phyloP scores from a whole-genome alignment of 345 rosid genomes.

The Aethionema arabicum region DNA sequence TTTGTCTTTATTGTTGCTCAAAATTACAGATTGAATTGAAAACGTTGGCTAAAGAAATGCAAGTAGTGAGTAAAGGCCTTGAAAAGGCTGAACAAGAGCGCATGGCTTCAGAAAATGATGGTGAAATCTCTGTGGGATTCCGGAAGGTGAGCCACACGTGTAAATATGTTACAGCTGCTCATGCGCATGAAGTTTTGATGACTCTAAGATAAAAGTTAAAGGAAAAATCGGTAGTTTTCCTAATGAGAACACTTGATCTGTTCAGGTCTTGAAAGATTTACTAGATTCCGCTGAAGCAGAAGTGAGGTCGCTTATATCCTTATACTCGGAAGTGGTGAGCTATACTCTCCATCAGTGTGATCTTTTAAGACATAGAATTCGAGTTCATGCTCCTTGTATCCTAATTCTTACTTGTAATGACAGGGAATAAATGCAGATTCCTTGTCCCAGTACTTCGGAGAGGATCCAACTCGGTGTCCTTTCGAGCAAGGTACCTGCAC shows the following conservation, averaged over 20 bases:
- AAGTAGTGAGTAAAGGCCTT: constrained; percentile 94
- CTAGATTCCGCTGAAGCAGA: constrained; percentile 90
- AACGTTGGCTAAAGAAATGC: constrained; percentile 97
- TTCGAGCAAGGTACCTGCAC: constrained; percentile 82
- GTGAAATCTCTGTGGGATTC: constrained; percentile 76
- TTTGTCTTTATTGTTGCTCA: constrained; percentile 7
- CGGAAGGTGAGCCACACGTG: constrained; percentile 61
- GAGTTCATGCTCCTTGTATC: constrained; percentile 19
- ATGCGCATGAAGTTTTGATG: neutral
- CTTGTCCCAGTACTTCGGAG: constrained; percentile 89
- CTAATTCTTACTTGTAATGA: constrained; percentile 22
- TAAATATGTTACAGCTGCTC: constrained; percentile 14
- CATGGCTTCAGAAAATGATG: constrained; percentile 78
- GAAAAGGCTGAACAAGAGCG: constrained; percentile 94
- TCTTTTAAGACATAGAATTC: neutral
- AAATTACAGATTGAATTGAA: constrained; percentile 85
- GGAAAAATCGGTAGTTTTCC: neutral
- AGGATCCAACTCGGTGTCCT: constrained; percentile 97
- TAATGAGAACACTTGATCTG: constrained; percentile 13
- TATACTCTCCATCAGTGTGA: neutral
- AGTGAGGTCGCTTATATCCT: constrained; percentile 68
- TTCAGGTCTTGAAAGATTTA: constrained; percentile 74
- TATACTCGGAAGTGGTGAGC: constrained; percentile 91
- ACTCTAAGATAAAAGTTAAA: too few relatives aligned
- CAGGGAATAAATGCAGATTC: constrained; percentile 99